Base-by-base conservation (phyloP, 1,284 basidiomycete genomes). In the Peniophora sp. region DNA sequence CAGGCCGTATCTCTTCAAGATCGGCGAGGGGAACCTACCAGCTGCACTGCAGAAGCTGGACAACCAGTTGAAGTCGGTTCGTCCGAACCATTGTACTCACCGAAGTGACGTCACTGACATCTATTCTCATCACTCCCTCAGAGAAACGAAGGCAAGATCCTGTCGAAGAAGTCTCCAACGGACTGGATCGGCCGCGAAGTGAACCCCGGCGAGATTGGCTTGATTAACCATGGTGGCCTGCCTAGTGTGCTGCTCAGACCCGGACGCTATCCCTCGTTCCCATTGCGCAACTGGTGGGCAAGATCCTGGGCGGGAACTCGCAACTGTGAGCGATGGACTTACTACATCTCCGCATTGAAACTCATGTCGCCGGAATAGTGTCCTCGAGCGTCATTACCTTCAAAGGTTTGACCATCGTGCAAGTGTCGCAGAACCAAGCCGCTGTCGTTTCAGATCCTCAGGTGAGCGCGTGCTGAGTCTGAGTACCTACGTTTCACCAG, bases 221-320 rank as follows among this genome's bases (percentile, higher is more conserved):
- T 88, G 18, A 79, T 88, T 54, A 87, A 83, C 60, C 85, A 89
- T 61, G 87, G 87, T 69, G 88, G 86, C 48, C 71, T 79, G 42
- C 88, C 87, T 14, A 88, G 87, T 64, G 60, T 90, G 39, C 62
- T 90, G 43, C 81, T 76, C 2, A 73, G 71, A 49, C 81, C 88
- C 2, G 88, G 88, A 27, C 80, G 85, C 14, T 90, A 90, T 58
- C 86, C 88, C 10, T 72, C 77, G 0, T 82, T 81, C 62, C 86
- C 86, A 15, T 70, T 88, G 46, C 73, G 84, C 10, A 89, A 89
- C 56, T 89, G 88, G 87, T 90, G 86, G 84, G 86, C 86, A 5
- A 72, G 87, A 14, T 64, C 69, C 15, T 90, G 79, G 77, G 59
- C 64, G 52, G 87, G 85, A 22, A 83, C 78, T 3, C 77, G 75